Evolutionary conservation across 306 rosid species (phyloP).

Genomic region (Prosopis cineraria): DNA sequence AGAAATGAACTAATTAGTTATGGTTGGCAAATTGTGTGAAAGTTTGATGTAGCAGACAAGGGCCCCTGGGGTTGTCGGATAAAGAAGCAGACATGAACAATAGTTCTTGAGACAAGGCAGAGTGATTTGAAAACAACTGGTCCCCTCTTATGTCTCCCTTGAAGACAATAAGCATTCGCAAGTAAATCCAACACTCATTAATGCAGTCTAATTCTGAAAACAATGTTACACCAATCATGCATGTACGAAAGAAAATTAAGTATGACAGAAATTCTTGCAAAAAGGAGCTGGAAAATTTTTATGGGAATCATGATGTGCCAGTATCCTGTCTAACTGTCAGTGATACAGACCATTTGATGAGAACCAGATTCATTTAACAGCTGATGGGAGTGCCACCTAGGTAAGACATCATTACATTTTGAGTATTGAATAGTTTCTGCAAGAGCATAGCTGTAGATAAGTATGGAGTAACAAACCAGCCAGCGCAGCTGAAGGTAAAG

Average conservation of each 20-base stretch:
- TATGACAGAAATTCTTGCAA: not conserved
- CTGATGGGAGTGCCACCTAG: too few relatives aligned
- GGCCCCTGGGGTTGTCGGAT: constrained; percentile 76
- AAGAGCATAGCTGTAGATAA: not conserved
- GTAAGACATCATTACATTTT: not conserved
- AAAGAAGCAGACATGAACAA: constrained; percentile 63
- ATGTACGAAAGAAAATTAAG: constrained; percentile 41
- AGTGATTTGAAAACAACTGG: constrained; percentile 73
- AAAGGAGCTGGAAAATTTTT: not conserved
- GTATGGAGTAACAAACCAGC: not conserved
- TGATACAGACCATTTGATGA: not conserved
- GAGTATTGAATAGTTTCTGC: not conserved
- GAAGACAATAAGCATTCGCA: constrained; percentile 54
- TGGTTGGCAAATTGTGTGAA: constrained; percentile 20
- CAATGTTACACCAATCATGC: constrained; percentile 63
- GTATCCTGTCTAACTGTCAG: not conserved
- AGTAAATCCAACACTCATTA: constrained; percentile 67
- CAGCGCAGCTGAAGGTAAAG: constrained; percentile 33
- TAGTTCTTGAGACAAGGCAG: constrained; percentile 65
- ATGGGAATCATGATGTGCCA: not conserved
- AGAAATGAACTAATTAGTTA: constrained; percentile 37
- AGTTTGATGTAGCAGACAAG: constrained; percentile 60
- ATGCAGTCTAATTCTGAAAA: constrained; percentile 57
- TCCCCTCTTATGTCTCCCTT: constrained; percentile 73
- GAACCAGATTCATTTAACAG: not conserved